Conservation (phyloP, 1,284 basidiomycete genomes). For the Rhodofomes roseus region DNA sequence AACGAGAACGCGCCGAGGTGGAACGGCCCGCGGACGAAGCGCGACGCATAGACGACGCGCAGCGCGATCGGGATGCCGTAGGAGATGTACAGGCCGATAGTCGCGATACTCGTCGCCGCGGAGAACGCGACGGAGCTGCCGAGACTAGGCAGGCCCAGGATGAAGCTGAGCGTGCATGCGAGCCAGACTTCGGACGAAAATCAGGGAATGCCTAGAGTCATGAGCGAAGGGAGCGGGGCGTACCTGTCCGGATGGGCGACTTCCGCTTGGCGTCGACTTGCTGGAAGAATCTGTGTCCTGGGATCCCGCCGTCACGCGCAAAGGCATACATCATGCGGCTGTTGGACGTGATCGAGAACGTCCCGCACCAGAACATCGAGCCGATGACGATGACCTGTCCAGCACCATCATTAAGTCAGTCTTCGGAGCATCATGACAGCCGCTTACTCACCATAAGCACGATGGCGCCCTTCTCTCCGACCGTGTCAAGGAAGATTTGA, state of each 20-base stretch:
- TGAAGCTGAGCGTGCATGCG: constrained; percentile 72
- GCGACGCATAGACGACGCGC: constrained; percentile 53
- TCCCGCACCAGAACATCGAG: constrained; percentile 71
- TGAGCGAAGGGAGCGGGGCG: no score
- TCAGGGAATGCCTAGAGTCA: not conserved
- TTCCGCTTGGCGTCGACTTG: constrained; percentile 55
- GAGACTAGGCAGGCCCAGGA: constrained; percentile 66
- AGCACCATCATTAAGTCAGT: not conserved
- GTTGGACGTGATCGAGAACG: constrained; percentile 74
- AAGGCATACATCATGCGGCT: constrained; percentile 81
- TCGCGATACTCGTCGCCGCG: constrained; percentile 74
- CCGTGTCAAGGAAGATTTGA: constrained; percentile 73
- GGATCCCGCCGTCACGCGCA: constrained; percentile 66
- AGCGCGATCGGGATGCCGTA: constrained; percentile 70
- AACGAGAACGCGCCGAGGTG: constrained; percentile 65
- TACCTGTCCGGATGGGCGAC: constrained; percentile 67
- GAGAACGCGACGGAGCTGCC: constrained; percentile 70
- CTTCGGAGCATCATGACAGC: not conserved
- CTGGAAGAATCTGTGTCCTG: constrained; percentile 62
- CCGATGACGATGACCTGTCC: constrained; percentile 58
- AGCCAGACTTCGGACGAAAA: constrained; percentile 57
- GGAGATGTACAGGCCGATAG: constrained; percentile 73
- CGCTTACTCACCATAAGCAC: constrained; percentile 53
- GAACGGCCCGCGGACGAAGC: constrained; percentile 70
- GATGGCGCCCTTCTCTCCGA: constrained; percentile 67